Base-by-base conservation (phyloP, 1,139 yeast species). In the Zygoascus sp. region DNA sequence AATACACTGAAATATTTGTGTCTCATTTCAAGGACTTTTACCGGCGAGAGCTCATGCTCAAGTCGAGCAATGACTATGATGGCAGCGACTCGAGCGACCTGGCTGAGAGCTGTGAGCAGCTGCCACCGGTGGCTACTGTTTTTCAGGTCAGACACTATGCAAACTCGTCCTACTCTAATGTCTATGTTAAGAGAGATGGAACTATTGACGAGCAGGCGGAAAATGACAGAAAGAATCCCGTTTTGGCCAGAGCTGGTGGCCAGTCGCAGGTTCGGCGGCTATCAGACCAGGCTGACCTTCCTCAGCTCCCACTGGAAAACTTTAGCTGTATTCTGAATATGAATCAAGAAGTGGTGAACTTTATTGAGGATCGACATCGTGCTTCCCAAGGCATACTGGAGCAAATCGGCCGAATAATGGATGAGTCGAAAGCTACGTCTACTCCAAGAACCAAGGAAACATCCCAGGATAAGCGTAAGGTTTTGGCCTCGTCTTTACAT, bases 81-180 rank as follows among this genome's bases (percentile, higher is more conserved):
- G n/a, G n/a, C 25, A 2, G 17, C 15, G 15, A 5, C 7, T 40
- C 42, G 8, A 19, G 17, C 21, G 35, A 27, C 2, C 20, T 13
- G 2, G 25, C 17, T 10, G 36, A 40, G 4, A 10, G n/a, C 10
- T 13, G n/a, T 4, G 40, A 42, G 15, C 13, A 16, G 4, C 28
- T 42, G 19, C 36, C 35, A 2, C 13, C 20, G 5, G 19, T 42
- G 9, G 53, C 54, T 2, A 41, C 46, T 2, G 34, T 46, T 13
- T 60, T 54, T 44, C 50, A 54, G 5, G 62, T 58, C 28, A 48
- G 52, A 20, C 59, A 57, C 42, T 58, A 51, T 42, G 50, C 49
- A 10, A 55, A 55, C n/a, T 60, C 60, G 17, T 46, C 48, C 20
- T 59, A 61, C 59, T 32, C 49, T 3, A 53, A 53, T 25, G 52